phyloP scores from a whole-genome alignment of 805 yeast genomes.

The Dipodascopsis uninucleata region DNA sequence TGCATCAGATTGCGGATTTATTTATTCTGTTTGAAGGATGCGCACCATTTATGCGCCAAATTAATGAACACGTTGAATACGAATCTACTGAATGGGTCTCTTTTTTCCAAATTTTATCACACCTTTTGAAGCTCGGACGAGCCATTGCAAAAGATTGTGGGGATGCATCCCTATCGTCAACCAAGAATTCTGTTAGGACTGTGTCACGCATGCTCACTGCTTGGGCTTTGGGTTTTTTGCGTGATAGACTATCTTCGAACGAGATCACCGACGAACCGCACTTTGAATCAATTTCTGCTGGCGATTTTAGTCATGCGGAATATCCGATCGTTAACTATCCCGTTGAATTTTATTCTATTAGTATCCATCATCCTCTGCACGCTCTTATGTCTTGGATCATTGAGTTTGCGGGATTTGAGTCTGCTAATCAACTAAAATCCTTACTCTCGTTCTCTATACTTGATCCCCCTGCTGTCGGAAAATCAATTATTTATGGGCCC shows the following conservation, averaged over 20 bases:
- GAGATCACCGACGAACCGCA: constrained; percentile 29
- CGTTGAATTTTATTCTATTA: constrained; percentile 49
- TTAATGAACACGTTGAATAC: constrained; percentile 79
- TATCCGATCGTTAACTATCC: constrained; percentile 39
- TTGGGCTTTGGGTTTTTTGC: constrained; percentile 33
- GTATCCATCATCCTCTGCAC: constrained; percentile 79
- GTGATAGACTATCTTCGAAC: constrained; percentile 23
- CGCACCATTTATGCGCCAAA: constrained; percentile 71
- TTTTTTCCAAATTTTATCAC: constrained; percentile 65
- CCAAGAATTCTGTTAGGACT: constrained; percentile 25
- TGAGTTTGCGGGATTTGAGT: constrained; percentile 43
- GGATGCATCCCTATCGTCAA: constrained; percentile 23
- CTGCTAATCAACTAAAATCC: constrained; percentile 13
- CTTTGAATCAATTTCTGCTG: constrained; percentile 27
- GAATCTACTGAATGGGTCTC: constrained; percentile 80
- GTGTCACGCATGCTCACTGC: constrained; percentile 29
- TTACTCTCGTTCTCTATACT: constrained; percentile 15
- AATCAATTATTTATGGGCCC: constrained; percentile 15
- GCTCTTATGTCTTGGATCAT: constrained; percentile 68
- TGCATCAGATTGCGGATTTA: constrained; percentile 62
- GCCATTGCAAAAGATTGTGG: constrained; percentile 36
- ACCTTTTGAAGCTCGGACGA: constrained; percentile 50
- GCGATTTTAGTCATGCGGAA: constrained; percentile 30
- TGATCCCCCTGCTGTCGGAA: constrained; percentile 18
- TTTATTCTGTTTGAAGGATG: constrained; percentile 70